Evolutionary conservation across 2,329 filamentous ascomycete species (phyloP), one percentile per base, ranked within the genome.

Genomic region (Parascedosporium putredinis): DNA sequence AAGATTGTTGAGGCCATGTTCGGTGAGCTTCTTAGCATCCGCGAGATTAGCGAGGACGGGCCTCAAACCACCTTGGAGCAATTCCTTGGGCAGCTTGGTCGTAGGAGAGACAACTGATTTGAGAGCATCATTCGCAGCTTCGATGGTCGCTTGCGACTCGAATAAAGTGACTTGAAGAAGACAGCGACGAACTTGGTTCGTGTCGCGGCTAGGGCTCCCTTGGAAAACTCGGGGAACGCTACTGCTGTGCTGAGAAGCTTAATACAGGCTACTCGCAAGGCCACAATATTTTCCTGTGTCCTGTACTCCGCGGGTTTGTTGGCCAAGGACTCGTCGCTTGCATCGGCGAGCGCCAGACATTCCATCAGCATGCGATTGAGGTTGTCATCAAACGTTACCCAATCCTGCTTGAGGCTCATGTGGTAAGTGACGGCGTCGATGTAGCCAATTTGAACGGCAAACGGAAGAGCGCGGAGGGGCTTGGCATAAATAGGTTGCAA

Each of bases 361-460:
- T 99, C 93, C 78, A 94, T 86, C 52, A 98, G 76, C 38, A 98
- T 72, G 42, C 93, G 80, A 56, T 93, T 95, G 23, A 97, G 75
- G 55, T 90, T 83, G 46, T 97, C 91, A 56, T 96, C 93, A 63
- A 97, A 95, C 6, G 84, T 81, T 23, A 98, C 81, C 59, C 96
- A 91, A 55, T 93, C 86, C 45, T 84, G 82, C 63, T 94, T 91
- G 45, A 98, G 74, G 51, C 84, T 84, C 70, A 99, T 79, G 61
- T 94, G 94, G 65, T 94, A 98, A 0, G 88, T 95, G 61, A 98
- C 89, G 1, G 93, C 93, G 63, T 98, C 94, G 57, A 99, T 96
- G 61, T 95, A 97, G 3, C 93, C 94, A 57, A 98, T 98, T 68
- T 98, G 94, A 2, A 88, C 91, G 4, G 88, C 78, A 61, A 98